Evolutionary conservation across 2,329 filamentous ascomycete genomes (phyloP).

Genomic region (Cladophialophora psammophila): DNA sequence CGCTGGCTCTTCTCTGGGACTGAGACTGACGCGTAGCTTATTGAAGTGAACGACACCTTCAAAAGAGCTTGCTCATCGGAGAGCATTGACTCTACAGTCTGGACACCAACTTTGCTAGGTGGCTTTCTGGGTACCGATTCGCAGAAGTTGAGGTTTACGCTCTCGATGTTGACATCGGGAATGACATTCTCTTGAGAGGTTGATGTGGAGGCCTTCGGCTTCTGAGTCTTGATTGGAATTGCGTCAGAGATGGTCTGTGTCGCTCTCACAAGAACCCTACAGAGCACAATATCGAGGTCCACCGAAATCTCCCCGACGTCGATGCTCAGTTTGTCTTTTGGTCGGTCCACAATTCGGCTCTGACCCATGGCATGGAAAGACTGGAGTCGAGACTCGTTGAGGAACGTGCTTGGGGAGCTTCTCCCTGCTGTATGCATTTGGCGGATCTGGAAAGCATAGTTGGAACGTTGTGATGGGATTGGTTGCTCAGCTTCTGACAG

Average conservation of each 20-base stretch:
- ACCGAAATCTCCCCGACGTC: constrained; percentile 31
- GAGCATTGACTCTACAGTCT: constrained; percentile 27
- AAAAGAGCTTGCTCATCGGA: constrained; percentile 27
- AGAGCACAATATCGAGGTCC: constrained; percentile 35
- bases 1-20: constrained; percentile 17
- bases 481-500: constrained; percentile 5
- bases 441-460: constrained; percentile 11
- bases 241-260: constrained; percentile 24
- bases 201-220: constrained; percentile 7
- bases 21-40: constrained; percentile 18
- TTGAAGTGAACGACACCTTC: constrained; percentile 25
- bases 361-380: constrained; percentile 6
- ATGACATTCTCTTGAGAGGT: not conserved
- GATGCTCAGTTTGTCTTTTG: constrained; percentile 20
- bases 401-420: constrained; percentile 27
- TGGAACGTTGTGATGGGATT: constrained; percentile 1
- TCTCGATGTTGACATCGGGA: constrained; percentile 22
- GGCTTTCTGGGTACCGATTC: constrained; percentile 31
- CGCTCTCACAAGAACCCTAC: constrained; percentile 31
- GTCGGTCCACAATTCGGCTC: not conserved
- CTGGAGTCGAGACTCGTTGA: constrained; percentile 26
- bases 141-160: constrained; percentile 29
- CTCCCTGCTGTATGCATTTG: constrained; percentile 15
- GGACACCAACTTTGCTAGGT: constrained; percentile 28
- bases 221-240: constrained; percentile 16